Base-by-base conservation (phyloP, 768 basidiomycete genomes). In the Leccinum subgranulosum region DNA sequence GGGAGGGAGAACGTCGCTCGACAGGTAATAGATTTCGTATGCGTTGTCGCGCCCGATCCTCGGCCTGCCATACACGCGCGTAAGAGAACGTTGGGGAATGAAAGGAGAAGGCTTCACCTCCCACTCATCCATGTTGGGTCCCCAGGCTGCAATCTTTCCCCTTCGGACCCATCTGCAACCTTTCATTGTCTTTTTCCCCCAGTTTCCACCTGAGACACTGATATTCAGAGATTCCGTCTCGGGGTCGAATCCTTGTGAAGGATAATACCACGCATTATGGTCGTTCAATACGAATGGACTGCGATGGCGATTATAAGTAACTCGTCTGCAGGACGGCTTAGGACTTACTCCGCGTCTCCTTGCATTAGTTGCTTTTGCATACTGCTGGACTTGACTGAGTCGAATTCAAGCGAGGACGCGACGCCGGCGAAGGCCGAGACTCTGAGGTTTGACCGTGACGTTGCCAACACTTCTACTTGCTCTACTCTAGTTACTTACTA, bases 141-240 rank as follows among this genome's bases (percentile, higher is more conserved):
- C 90, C 92, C 92, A 94, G 14, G 86, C 77, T 28, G 84, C 82
- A 58, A 92, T 84, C 73, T 94, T 94, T 48, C 92, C 90, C 68
- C 80, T 82, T 17, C 91, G 83, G 50, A 89, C 79, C 91, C 91
- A 94, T 67, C 91, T 79, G 19, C 89, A 84, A n/a, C 85, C 86
- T 68, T 84, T 84, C 57, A 79, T 73, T 10, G 79, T 81, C 74
- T 94, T 94, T 58, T 85, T 82, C 3, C 92, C 92, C 90, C 92
- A 94, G 63, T 94, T 94, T 34, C 92, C 88, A 46, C 79, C 76
- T 12, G 77, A 77, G 41, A 79, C 73, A 31, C 79, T 77, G 54
- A 77, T 71, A 52, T 72, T 62, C 55, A 81, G 74, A 59, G 86
- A 85, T 55, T 79, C 76, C 45, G 85, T 84, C 59, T 87, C 85